Evolutionary conservation across 176 grass and related monocot genomes (phyloP).

Genomic region (Oryza rufipogon): DNA sequence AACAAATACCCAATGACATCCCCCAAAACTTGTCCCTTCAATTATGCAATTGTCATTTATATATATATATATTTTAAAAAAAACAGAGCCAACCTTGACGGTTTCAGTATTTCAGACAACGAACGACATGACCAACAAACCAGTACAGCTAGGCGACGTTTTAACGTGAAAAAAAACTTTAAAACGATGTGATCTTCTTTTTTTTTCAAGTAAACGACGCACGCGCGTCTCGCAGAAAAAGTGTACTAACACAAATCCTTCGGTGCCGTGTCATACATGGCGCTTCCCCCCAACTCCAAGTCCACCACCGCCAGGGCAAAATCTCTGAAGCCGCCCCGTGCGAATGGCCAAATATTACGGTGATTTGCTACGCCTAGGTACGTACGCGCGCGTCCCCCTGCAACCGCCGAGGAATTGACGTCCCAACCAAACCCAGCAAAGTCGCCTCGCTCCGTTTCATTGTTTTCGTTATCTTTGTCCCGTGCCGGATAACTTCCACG

Average conservation of each 20-base stretch:
- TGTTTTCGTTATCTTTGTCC: constrained; percentile 23
- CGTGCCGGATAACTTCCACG: constrained; percentile 4
- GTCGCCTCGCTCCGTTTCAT: constrained; percentile 13
- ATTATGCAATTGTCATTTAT: background rate
- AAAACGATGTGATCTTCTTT: background rate
- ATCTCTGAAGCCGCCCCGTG: background rate
- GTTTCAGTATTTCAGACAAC: background rate
- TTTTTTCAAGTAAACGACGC: background rate
- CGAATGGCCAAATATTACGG: background rate
- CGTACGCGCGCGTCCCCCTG: background rate
- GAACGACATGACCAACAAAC: background rate
- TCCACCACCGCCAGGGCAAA: background rate
- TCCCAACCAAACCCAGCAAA: constrained; percentile 20
- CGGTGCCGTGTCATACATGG: constrained; percentile 12
- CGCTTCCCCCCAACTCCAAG: background rate
- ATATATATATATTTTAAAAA: no score
- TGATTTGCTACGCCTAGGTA: background rate
- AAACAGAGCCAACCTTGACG: background rate
- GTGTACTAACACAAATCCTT: background rate
- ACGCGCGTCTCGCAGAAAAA: background rate
- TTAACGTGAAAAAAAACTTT: background rate
- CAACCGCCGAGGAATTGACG: constrained; percentile 40
- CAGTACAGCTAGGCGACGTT: background rate
- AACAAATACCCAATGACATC: background rate
- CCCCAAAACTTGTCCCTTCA: background rate